Conservation (phyloP, 1,139 yeast genomes). For the Debaryomyces subglobosus region DNA sequence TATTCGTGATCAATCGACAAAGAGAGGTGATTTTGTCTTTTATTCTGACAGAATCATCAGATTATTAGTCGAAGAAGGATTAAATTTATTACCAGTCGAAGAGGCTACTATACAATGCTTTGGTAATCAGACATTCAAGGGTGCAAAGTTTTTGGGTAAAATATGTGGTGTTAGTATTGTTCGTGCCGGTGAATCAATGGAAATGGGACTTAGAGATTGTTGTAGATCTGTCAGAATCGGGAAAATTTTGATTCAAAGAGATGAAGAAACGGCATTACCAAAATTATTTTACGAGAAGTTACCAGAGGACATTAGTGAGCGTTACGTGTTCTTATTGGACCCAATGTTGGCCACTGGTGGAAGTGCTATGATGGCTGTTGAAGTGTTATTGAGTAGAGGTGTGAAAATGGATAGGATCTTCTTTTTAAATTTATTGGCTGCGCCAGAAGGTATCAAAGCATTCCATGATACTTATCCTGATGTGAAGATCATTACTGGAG, state of each 20-base stretch:
- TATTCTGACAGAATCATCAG: conserved; percentile 94
- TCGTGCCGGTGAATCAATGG: conserved; percentile 98
- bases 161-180: conserved; percentile 97
- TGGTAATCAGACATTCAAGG: conserved; percentile 70
- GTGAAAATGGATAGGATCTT: conserved; percentile 85
- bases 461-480: conserved; percentile 81
- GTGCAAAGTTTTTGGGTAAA: conserved; percentile 85
- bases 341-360: conserved; percentile 99
- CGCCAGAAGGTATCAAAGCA: conserved; percentile 88
- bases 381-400: conserved; percentile 82
- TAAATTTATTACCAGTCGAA: conserved; percentile 88
- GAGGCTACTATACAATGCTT: conserved; percentile 71
- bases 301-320: conserved; percentile 85
- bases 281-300: conserved; percentile 86
- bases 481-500: conserved; percentile 90
- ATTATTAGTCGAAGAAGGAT: conserved; percentile 89
- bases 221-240: conserved; percentile 96
- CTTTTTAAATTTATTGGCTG: conserved; percentile 86
- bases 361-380: conserved; percentile 95
- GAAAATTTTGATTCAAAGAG: conserved; percentile 93
- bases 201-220: conserved; percentile 93
- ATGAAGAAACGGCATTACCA: conserved; percentile 82
- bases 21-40: conserved; percentile 90
- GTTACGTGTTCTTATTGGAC: conserved; percentile 88
- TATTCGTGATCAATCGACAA: conserved; percentile 78